These are phyloP conservation scores for Antarctomyces pellizariae DNA, from an alignment of 495 filamentous ascomycete genomes.

Conservation along the genomic window DNA sequence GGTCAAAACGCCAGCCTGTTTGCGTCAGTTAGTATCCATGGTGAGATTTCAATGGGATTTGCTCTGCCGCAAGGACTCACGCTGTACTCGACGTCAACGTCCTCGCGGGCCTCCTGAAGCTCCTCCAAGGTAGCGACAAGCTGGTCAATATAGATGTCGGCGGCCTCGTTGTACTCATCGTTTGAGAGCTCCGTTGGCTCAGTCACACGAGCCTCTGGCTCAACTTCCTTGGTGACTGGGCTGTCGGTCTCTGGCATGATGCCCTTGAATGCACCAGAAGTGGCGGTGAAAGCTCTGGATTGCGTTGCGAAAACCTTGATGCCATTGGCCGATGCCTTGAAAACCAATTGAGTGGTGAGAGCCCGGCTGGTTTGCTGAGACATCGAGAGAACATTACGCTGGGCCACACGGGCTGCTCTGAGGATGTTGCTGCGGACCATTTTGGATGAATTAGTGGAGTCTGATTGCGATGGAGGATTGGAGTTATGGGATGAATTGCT, in stretches of 20 bases:
- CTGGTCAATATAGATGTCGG: conserved; percentile 28
- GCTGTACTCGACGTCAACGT: conserved; percentile 42
- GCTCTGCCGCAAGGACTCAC: conserved; percentile 14
- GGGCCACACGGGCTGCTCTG: too few species aligned
- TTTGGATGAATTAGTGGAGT: too few species aligned
- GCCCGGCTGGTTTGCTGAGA: too few species aligned
- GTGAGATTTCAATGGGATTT: conserved; percentile 1
- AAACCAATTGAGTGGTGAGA: too few species aligned
- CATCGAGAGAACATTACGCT: too few species aligned
- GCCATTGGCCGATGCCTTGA: too few species aligned
- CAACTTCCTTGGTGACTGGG: conserved; percentile 7
- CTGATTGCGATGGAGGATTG: too few species aligned
- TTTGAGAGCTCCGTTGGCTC: conserved; percentile 7
- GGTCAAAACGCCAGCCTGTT: conserved; percentile 64
- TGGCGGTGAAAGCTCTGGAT: conserved; percentile 1
- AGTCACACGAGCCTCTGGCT: conserved; percentile 1
- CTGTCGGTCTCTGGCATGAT: conserved; percentile 12
- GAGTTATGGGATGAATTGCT: too few species aligned
- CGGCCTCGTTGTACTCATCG: conserved; percentile 22
- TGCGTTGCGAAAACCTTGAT: neutral
- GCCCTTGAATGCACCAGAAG: conserved; percentile 5
- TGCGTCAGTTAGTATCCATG: conserved; percentile 4
- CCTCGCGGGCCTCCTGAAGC: conserved; percentile 33
- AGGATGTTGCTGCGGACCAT: too few species aligned
- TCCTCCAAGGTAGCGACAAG: conserved; percentile 41